A percentile compares a stretch with the other conserved stretches of the same genome.
Conservation (phyloP, 2,329 filamentous ascomycete species). For the Grosmannia serpens region DNA sequence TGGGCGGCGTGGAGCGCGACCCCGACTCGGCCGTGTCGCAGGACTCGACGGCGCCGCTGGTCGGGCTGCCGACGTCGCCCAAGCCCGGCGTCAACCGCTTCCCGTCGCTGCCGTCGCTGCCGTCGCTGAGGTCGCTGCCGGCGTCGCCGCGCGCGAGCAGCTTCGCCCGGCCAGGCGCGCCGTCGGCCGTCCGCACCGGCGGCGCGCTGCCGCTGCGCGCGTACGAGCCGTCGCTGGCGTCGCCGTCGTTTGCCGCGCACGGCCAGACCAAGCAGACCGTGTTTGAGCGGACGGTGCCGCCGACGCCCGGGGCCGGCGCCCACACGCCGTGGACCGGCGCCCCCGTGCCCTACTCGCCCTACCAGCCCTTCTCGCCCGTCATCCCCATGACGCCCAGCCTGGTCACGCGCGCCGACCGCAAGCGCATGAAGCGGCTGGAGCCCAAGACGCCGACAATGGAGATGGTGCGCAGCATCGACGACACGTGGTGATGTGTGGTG, state of each 20-base stretch:
- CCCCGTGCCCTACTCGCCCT: slow-evolving; percentile 62
- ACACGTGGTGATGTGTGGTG: slow-evolving; percentile 44
- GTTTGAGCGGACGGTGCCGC: slow-evolving; percentile 42
- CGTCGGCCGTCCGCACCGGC: slow-evolving; percentile 43
- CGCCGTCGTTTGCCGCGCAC: slow-evolving; percentile 30
- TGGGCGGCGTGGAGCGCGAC: slow-evolving; percentile 28
- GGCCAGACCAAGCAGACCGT: slow-evolving; percentile 49
- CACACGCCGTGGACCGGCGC: slow-evolving; percentile 51
- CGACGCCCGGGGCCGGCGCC: slow-evolving; percentile 39
- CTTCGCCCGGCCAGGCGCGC: slow-evolving; percentile 23
- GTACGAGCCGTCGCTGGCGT: slow-evolving; percentile 45
- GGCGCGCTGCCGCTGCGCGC: slow-evolving; percentile 49
- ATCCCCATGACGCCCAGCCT: slow-evolving; percentile 68
- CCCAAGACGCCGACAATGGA: slow-evolving; percentile 51
- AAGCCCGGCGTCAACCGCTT: slow-evolving; percentile 29
- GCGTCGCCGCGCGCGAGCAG: slow-evolving; percentile 6
- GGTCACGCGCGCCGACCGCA: slow-evolving; percentile 59
- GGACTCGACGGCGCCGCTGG: slow-evolving; percentile 35
- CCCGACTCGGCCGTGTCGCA: slow-evolving; percentile 42
- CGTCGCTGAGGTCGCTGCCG: slow-evolving; percentile 14
- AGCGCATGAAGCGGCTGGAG: slow-evolving; percentile 52
- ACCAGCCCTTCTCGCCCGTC: slow-evolving; percentile 66
- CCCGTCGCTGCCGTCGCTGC: slow-evolving; percentile 22
- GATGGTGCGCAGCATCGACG: slow-evolving; percentile 50
- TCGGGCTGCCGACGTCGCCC: slow-evolving; percentile 39